Evolutionary conservation across 768 basidiomycete genomes (phyloP).

Genomic region (Gymnopilus junonius): DNA sequence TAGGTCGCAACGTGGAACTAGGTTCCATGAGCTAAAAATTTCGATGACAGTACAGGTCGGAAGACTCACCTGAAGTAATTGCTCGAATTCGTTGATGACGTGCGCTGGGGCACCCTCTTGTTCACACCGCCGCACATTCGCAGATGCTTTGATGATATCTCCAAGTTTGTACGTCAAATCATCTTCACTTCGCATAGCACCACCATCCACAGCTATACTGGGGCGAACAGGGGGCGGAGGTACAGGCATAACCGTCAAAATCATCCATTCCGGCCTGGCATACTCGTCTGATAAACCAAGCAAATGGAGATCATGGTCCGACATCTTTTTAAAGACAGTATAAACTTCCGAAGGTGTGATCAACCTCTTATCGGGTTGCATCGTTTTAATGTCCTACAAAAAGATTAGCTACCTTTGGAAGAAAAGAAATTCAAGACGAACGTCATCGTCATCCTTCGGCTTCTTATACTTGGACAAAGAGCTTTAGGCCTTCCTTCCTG

Average conservation of each 20-base stretch:
- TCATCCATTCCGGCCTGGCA: slow-evolving; percentile 99
- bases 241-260: slow-evolving; percentile 95
- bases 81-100: slow-evolving; percentile 95
- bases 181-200: slow-evolving; percentile 96
- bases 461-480: slow-evolving; percentile 96
- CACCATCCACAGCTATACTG: slow-evolving; percentile 96
- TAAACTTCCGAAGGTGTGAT: slow-evolving; percentile 91
- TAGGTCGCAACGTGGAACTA: slow-evolving; percentile 99
- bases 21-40: slow-evolving; percentile 4
- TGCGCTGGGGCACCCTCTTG: slow-evolving; percentile 97
- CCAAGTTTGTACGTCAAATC: slow-evolving; percentile 98
- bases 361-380: slow-evolving; percentile 82
- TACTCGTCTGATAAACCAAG: slow-evolving; percentile 95
- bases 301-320: slow-evolving; percentile 83
- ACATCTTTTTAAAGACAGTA: slow-evolving; percentile 94
- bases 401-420: slow-evolving; percentile 17
- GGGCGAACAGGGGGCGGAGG: slow-evolving; percentile 98
- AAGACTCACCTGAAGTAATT: slow-evolving; percentile 83
- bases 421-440: slow-evolving; percentile 40
- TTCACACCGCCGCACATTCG: slow-evolving; percentile 89
- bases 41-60: neutral
- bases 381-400: slow-evolving; percentile 73
- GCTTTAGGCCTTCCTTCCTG: slow-evolving; percentile 93
- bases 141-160: slow-evolving; percentile 95
- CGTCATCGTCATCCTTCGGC: slow-evolving; percentile 94